Conservation (phyloP, 2,329 filamentous ascomycete species). For the Diaporthe capsici region DNA sequence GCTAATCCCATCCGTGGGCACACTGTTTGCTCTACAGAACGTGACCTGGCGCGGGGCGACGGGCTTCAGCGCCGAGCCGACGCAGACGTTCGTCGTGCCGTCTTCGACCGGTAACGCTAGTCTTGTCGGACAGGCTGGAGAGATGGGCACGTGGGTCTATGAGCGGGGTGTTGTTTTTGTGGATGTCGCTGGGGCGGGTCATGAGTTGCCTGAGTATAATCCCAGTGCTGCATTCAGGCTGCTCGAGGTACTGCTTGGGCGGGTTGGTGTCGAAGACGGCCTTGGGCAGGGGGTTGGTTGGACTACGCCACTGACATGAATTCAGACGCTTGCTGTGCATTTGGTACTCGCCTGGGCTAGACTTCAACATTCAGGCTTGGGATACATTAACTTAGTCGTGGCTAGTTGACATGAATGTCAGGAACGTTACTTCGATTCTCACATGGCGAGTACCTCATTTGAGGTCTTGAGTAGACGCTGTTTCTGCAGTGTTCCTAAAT, state of each 20-base stretch:
- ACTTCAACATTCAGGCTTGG: neutral
- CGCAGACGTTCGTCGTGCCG: constrained; percentile 77
- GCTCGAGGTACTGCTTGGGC: constrained; percentile 36
- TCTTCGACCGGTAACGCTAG: constrained; percentile 62
- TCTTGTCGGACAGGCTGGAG: constrained; percentile 41
- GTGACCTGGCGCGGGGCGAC: constrained; percentile 83
- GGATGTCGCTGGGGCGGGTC: constrained; percentile 32
- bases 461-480: neutral
- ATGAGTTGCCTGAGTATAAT: constrained; percentile 32
- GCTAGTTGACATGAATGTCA: neutral
- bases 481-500: neutral
- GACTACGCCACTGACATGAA: constrained; percentile 1
- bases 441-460: neutral
- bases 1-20: constrained; percentile 79
- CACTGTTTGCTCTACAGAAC: constrained; percentile 81
- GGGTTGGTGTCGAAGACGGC: constrained; percentile 36
- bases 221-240: constrained; percentile 35
- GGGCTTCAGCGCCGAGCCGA: constrained; percentile 75
- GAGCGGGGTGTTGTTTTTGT: constrained; percentile 43
- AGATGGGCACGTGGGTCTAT: constrained; percentile 30
- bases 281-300: constrained; percentile 19
- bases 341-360: neutral
- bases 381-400: neutral
- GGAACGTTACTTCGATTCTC: neutral
- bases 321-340: neutral